Evolutionary conservation across 2,329 filamentous ascomycete species (phyloP).

Genomic region (Rhytidhysteron rufulum): DNA sequence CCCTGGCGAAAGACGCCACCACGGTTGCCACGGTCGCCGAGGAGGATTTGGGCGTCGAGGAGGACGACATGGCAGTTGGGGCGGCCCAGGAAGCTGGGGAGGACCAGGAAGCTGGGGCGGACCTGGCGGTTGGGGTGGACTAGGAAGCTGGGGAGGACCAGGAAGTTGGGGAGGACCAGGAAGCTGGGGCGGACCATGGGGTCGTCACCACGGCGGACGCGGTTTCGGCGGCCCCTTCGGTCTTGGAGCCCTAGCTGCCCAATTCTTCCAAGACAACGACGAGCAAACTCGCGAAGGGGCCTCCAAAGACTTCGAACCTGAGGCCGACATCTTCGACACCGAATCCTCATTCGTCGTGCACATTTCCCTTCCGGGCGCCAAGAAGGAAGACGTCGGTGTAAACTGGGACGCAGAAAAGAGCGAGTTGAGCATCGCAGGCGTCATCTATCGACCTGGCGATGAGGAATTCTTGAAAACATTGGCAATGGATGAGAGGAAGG

Average conservation of each 20-base stretch:
- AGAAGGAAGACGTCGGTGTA: slow-evolving; percentile 73
- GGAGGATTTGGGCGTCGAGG: slow-evolving; percentile 5
- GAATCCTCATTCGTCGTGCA: slow-evolving; percentile 62
- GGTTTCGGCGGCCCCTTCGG: slow-evolving; percentile 25
- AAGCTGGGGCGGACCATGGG: not conserved
- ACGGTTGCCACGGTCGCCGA: slow-evolving; percentile 15
- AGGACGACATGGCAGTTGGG: slow-evolving; percentile 14
- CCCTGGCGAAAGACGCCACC: slow-evolving; percentile 6
- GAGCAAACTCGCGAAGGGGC: slow-evolving; percentile 13
- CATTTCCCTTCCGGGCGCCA: slow-evolving; percentile 69
- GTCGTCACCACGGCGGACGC: slow-evolving; percentile 14
- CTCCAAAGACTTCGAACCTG: slow-evolving; percentile 53
- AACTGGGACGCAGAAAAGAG: slow-evolving; percentile 70
- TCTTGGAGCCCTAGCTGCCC: slow-evolving; percentile 21
- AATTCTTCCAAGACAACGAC: slow-evolving; percentile 33
- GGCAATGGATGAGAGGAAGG: slow-evolving; percentile 61
- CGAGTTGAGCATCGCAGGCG: slow-evolving; percentile 64
- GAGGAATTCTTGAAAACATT: slow-evolving; percentile 65
- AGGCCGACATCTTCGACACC: slow-evolving; percentile 74
- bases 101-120: slow-evolving; percentile 11
- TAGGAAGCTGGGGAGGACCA: slow-evolving; percentile 14
- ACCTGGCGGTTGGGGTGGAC: slow-evolving; percentile 11
- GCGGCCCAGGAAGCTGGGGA: slow-evolving; percentile 14
- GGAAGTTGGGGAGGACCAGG: slow-evolving; percentile 20
- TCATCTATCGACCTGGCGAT: slow-evolving; percentile 67